Conservation (phyloP, 495 filamentous ascomycete genomes). For the Evernia prunastri region DNA sequence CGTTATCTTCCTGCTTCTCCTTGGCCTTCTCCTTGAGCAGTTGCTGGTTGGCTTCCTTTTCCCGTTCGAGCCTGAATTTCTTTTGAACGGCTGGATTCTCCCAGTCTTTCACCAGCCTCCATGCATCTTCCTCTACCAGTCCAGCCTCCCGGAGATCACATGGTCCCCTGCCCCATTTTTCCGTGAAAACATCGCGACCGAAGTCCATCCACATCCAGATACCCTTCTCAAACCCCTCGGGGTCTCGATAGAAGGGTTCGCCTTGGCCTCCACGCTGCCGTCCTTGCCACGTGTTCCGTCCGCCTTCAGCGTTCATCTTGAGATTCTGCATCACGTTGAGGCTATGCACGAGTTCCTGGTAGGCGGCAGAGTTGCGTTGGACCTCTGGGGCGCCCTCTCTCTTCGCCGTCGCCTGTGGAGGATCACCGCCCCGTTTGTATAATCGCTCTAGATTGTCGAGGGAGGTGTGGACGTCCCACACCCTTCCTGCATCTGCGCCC, state of each 20-base stretch:
- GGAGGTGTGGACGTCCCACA: slow-evolving; percentile 46
- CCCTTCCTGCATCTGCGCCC: slow-evolving; percentile 40
- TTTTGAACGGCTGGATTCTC: slow-evolving; percentile 21
- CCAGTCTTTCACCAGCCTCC: slow-evolving; percentile 30
- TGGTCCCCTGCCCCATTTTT: slow-evolving; percentile 53
- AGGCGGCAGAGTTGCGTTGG: slow-evolving; percentile 23
- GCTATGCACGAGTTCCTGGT: slow-evolving; percentile 29
- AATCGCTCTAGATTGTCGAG: slow-evolving; percentile 24
- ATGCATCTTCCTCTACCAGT: slow-evolving; percentile 43
- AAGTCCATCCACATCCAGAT: slow-evolving; percentile 47
- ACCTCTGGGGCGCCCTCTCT: slow-evolving; percentile 2
- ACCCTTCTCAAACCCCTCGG: slow-evolving; percentile 47
- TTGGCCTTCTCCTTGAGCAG: slow-evolving; percentile 28
- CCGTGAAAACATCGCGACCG: slow-evolving; percentile 43
- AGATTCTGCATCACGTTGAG: slow-evolving; percentile 39
- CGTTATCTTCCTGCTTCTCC: slow-evolving; percentile 37
- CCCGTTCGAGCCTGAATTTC: slow-evolving; percentile 12
- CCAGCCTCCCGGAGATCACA: slow-evolving; percentile 43
- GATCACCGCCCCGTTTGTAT: slow-evolving; percentile 12
- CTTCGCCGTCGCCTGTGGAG: neutral
- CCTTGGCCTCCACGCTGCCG: slow-evolving; percentile 52
- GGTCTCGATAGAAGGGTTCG: slow-evolving; percentile 54
- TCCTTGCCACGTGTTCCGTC: slow-evolving; percentile 55
- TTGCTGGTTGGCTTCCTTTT: slow-evolving; percentile 18
- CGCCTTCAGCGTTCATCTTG: slow-evolving; percentile 29